These are phyloP conservation scores for Tilletia walkeri DNA, from an alignment of 1,284 basidiomycete species.

Conservation along the genomic window DNA sequence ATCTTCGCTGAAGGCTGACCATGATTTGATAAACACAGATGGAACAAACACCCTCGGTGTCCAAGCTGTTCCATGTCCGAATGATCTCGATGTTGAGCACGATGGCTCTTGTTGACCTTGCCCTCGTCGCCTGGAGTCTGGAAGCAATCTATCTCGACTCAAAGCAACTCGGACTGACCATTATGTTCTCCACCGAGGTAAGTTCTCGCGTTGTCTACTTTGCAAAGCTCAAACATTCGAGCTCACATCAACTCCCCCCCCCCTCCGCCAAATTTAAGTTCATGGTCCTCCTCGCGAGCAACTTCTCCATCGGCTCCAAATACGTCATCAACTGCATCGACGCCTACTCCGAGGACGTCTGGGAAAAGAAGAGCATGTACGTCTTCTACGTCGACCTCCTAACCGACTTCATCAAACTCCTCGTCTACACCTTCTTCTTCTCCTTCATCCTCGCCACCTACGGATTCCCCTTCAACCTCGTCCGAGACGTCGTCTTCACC, in stretches of 20 bases:
- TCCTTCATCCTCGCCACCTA: slow-evolving; percentile 86
- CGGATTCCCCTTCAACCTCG: slow-evolving; percentile 92
- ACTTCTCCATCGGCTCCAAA: slow-evolving; percentile 75
- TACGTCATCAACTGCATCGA: slow-evolving; percentile 84
- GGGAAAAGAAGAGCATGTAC: slow-evolving; percentile 98
- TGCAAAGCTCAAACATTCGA: too few relatives aligned
- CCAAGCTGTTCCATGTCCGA: slow-evolving; percentile 77
- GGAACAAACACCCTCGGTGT: slow-evolving; percentile 88
- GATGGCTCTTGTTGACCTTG: slow-evolving; percentile 68
- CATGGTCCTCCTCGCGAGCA: slow-evolving; percentile 80
- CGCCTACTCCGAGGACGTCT: slow-evolving; percentile 60
- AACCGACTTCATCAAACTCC: slow-evolving; percentile 90
- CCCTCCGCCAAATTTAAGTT: slow-evolving; percentile 24
- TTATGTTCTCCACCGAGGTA: slow-evolving; percentile 91
- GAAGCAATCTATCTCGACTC: slow-evolving; percentile 58
- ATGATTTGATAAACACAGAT: slow-evolving; percentile 64
- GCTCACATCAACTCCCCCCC: background rate
- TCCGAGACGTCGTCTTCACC: slow-evolving; percentile 94
- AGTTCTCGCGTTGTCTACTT: slow-evolving; percentile 40
- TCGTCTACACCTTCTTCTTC: slow-evolving; percentile 80
- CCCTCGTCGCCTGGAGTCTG: slow-evolving; percentile 68
- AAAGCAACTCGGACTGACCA: slow-evolving; percentile 66
- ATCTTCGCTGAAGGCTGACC: background rate
- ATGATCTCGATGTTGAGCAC: slow-evolving; percentile 71
- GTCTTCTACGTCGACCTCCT: slow-evolving; percentile 88